phyloP scores from a whole-genome alignment of 768 basidiomycete genomes.

The Collybiopsis luxurians region DNA sequence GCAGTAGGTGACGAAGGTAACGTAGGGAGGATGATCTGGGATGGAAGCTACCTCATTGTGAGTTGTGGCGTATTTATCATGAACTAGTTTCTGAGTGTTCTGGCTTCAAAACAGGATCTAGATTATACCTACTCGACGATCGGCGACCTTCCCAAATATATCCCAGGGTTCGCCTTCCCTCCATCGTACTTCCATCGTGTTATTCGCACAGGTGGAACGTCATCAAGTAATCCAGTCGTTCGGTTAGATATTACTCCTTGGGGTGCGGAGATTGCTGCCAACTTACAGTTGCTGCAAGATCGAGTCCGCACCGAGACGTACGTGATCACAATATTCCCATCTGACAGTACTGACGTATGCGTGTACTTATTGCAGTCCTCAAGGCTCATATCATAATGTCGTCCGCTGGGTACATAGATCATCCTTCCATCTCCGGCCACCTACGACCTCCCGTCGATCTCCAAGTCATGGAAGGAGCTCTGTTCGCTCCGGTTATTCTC shows the following conservation, averaged over 20 bases:
- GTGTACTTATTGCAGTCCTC: conserved; percentile 34
- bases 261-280: conserved; percentile 72
- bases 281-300: conserved; percentile 76
- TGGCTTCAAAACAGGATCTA: conserved; percentile 59
- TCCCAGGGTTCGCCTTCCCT: conserved; percentile 77
- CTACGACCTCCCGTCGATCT: conserved; percentile 20
- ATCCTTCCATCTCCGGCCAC: conserved; percentile 64
- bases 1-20: conserved; percentile 87
- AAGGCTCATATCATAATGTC: conserved; percentile 76
- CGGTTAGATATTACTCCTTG: conserved; percentile 77
- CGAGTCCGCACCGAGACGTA: conserved; percentile 78
- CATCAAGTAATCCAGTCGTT: conserved; percentile 56
- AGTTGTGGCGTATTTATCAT: conserved; percentile 26
- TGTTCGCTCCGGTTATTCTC: conserved; percentile 21
- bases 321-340: conserved; percentile 25
- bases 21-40: conserved; percentile 81
- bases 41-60: conserved; percentile 85
- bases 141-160: conserved; percentile 78
- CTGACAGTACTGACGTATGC: conserved; percentile 34
- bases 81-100: neutral
- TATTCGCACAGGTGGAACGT: conserved; percentile 57
- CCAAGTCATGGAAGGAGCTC: conserved; percentile 2
- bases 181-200: conserved; percentile 91
- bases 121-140: conserved; percentile 77
- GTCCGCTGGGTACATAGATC: conserved; percentile 86